These are phyloP conservation scores for Magnusiomyces suaveolens DNA, from an alignment of 1,139 yeast genomes.

Conservation along the genomic window DNA sequence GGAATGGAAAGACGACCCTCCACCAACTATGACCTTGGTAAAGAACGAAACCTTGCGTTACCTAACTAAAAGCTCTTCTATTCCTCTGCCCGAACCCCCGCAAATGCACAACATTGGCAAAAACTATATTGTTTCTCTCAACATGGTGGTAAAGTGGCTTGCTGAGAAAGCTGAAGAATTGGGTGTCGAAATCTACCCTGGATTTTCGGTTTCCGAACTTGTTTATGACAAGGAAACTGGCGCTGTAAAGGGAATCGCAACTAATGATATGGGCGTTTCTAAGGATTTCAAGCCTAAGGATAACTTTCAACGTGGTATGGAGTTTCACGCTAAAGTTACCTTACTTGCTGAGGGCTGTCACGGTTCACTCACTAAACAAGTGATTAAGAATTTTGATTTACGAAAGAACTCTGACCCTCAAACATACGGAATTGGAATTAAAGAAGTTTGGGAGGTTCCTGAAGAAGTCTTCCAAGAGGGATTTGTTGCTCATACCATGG, in stretches of 20 bases:
- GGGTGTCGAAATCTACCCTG: conserved; percentile 91
- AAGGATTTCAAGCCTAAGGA: conserved; percentile 67
- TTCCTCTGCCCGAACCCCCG: conserved; percentile 69
- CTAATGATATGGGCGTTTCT: conserved; percentile 81
- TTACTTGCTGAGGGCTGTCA: conserved; percentile 95
- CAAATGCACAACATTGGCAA: conserved; percentile 72
- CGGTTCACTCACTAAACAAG: conserved; percentile 79
- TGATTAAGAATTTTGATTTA: conserved; percentile 56
- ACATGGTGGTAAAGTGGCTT: conserved; percentile 70
- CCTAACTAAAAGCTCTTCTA: conserved; percentile 26
- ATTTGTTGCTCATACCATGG: conserved; percentile 73
- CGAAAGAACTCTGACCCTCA: conserved; percentile 64
- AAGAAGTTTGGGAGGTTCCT: conserved; percentile 92
- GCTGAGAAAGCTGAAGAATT: conserved; percentile 84
- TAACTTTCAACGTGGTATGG: conserved; percentile 91
- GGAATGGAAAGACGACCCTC: conserved; percentile 45
- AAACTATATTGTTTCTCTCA: conserved; percentile 77
- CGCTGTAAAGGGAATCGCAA: conserved; percentile 77
- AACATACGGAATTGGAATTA: conserved; percentile 89
- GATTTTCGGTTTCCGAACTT: conserved; percentile 79
- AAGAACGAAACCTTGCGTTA: conserved; percentile 67
- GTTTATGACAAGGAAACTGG: conserved; percentile 48
- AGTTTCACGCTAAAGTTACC: conserved; percentile 79
- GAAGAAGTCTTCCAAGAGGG: conserved; percentile 77
- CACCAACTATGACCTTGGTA: conserved; percentile 66